Percentiles rank a stretch among this genome's conserved stretches.
phyloP scores from a whole-genome alignment of 192 early-diverging fungal species.

The Gamsiella multidivaricata region DNA sequence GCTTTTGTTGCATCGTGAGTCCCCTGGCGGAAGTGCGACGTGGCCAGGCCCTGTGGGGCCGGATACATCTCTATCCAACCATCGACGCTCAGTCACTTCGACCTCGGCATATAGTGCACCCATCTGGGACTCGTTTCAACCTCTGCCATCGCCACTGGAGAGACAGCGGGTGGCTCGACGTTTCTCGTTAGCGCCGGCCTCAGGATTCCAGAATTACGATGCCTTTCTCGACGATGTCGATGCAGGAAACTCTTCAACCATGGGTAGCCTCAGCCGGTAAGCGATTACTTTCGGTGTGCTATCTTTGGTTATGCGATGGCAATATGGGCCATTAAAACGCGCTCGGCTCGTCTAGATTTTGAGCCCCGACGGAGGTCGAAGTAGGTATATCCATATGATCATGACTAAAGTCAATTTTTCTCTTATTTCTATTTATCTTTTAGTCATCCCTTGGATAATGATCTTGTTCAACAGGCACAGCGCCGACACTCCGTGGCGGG shows the following conservation, averaged over 20 bases:
- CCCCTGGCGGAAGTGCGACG: slow-evolving; percentile 18
- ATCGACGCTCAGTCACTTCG: slow-evolving; percentile 40
- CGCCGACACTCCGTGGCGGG: slow-evolving; percentile 65
- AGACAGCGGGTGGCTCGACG: slow-evolving; percentile 19
- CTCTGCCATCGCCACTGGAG: slow-evolving; percentile 1
- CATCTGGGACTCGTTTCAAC: slow-evolving; percentile 43
- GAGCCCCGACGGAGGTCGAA: slow-evolving; percentile 8
- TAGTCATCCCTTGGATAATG: slow-evolving; percentile 21
- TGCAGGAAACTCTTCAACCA: slow-evolving; percentile 7
- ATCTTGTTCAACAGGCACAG: slow-evolving; percentile 25
- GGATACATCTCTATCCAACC: slow-evolving; percentile 1
- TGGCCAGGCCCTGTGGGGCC: slow-evolving; percentile 13
- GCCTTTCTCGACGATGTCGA: slow-evolving; percentile 25
- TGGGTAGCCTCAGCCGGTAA: slow-evolving; percentile 14
- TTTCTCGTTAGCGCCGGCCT: slow-evolving; percentile 33
- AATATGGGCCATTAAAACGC: too few relatives aligned
- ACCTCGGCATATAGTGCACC: slow-evolving; percentile 12
- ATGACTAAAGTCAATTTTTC: background rate
- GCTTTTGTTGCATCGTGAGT: slow-evolving; percentile 7
- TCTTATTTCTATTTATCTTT: background rate
- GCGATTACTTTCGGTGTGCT: background rate
- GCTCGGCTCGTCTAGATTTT: background rate
- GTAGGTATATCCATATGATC: too few relatives aligned
- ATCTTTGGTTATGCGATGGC: slow-evolving; percentile 4
- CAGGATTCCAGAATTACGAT: slow-evolving; percentile 25